Base-by-base conservation (phyloP, 2,329 filamentous ascomycete species). In the Pseudogymnoascus sp. region DNA sequence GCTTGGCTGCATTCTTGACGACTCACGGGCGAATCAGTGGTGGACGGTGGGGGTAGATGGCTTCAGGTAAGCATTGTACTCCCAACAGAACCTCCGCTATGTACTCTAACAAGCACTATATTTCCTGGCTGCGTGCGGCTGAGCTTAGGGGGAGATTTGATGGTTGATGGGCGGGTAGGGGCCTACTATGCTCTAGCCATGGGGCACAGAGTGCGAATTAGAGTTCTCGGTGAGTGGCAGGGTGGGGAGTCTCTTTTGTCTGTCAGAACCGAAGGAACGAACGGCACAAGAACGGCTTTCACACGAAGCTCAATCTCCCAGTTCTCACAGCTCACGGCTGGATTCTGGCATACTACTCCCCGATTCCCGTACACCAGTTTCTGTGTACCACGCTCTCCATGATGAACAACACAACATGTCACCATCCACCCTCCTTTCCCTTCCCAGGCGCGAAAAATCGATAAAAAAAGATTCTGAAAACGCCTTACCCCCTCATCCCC, bases 381-480 rank as follows among this genome's bases (percentile, higher is more conserved):
- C 11, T 30, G 5, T 12, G 8, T 11, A 30, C 25, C 30, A n/a
- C 2, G 14, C 25, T 54, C 7, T 33, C 4, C n/a, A 18, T 12
- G 22, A 11, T 18, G 4, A n/a, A 54, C 43, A 54, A 8, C 25
- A 18, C 25, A 54, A 2, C 6, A 16, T 30, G 14, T 50, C 43
- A 30, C 43, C n/a, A 8, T 30, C 43, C 43, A 47, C 41, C 14
- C 25, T 30, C 43, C 25, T 50, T 47, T 6, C 16, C 8, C 41
- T 28, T 28, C 14, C 41, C 22, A 28, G 25, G 7, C 25, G 25
- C n/a, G n/a, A 54, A 54, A 54, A 54, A 54, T 54, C 7, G 43
- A 54, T 54, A 54, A 54, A 54, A 54, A 54, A 30, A 54, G 43
- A 54, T 33, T 33, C 20, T n/a, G 9, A 33, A 18, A 54, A 54